Evolutionary conservation across 805 yeast genomes (phyloP), one percentile per base, ranked within the genome.

Genomic region (Nakazawaea anatomiae): DNA sequence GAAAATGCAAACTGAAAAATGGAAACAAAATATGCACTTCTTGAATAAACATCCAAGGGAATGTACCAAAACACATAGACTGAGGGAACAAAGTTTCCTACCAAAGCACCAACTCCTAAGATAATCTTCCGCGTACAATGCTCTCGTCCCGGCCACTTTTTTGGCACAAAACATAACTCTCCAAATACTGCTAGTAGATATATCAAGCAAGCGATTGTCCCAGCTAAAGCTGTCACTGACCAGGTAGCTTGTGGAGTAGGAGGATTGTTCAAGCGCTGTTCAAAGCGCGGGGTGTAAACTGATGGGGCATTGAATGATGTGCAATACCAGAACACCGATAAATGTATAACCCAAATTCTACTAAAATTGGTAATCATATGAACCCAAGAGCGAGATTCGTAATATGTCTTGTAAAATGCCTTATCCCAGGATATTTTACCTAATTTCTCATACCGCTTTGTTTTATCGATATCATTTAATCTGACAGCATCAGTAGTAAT

Each of bases 301-400:
- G 77, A 64, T 1, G 80, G 79, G 0, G 82, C 70, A 54, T 78
- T 78, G 55, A 75, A 74, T 51, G 76, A 68, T 5, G 79, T 73
- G 54, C 67, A 76, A 55, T 72, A 77, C 83, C 83, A 78, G 59
- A 74, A 78, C 59, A 73, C 65, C 2, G 75, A 63, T 5, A 74
- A 55, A 56, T 78, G 83, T 46, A 78, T 75, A 10, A 75, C 72
- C 83, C 83, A 78, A 12, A 78, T 72, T 54, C 83, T 62, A 56
- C 72, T 75, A 54, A 76, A 77, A 55, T 77, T 76, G 1, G 77
- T 70, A 0, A 76, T 63, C 3, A 74, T 54, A 59, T 77, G 83
- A 58, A 73, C 61, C 80, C 81, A 77, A 1, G 78, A 66, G 52
- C 83, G 62, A 44, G 64, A 69, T 52, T 78, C 83, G 29, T 60